Evolutionary conservation across 257 asterid species (phyloP).

Genomic region (Fraxinus excelsior): DNA sequence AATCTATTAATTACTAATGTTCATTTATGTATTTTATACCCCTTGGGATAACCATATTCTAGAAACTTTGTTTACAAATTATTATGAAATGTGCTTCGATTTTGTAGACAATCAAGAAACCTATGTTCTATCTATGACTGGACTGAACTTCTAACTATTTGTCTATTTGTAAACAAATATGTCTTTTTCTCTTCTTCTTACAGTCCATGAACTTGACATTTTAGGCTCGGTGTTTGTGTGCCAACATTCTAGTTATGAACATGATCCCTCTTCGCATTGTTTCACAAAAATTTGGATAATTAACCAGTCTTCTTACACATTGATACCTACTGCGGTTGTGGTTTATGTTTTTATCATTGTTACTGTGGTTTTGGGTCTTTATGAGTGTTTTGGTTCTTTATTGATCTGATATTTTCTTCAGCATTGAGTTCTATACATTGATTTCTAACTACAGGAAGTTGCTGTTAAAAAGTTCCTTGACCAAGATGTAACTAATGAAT

Average conservation of each 20-base stretch:
- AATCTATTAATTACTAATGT: too few species aligned
- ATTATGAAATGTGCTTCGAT: neutral
- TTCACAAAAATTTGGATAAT: neutral
- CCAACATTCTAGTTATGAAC: neutral
- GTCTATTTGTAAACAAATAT: neutral
- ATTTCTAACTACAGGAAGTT: slow-evolving; percentile 70
- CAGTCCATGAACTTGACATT: neutral
- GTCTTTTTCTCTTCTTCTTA: neutral
- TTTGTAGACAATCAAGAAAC: neutral
- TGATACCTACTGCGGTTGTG: too few species aligned
- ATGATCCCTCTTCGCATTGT: neutral
- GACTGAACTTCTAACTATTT: neutral
- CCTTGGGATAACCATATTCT: neutral
- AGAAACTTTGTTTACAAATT: neutral
- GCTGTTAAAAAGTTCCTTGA: slow-evolving; percentile 93
- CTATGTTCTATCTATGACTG: neutral
- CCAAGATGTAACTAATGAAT: slow-evolving; percentile 84
- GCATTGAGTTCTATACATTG: slow-evolving; percentile 26
- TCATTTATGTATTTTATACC: too few species aligned
- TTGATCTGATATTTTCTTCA: slow-evolving; percentile 13
- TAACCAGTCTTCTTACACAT: neutral
- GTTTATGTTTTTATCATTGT: neutral
- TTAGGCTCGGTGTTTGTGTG: neutral
- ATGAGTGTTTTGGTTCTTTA: slow-evolving; percentile 11
- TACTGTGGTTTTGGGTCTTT: slow-evolving; percentile 5